Base-by-base conservation (phyloP, 495 filamentous ascomycete genomes). In the Arthonia radiata region DNA sequence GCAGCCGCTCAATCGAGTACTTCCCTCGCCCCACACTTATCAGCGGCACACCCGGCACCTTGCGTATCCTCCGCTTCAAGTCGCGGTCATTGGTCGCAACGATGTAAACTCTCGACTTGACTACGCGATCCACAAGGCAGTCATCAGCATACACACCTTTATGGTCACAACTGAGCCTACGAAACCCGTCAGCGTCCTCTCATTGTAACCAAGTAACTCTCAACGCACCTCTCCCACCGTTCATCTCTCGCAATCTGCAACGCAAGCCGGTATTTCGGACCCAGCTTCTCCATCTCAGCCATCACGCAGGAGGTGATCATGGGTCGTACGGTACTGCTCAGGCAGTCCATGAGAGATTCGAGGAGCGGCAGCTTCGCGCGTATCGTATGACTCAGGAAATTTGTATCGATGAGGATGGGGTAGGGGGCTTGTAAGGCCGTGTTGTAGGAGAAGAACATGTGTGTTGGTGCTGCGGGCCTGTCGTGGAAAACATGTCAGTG, bases 361-460 rank as follows among this genome's bases (percentile, higher is more conserved):
- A 90, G 61, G 3, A 97, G 52, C 14, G 83, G 77, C 10, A 91
- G 63, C 51, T 97, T 97, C 35, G 69, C 62, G 35, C 81, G 74
- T 15, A 94, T 79, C 3, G 79, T 81, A 45, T 89, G 79, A 21
- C 67, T 75, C 27, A 94, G 63, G 43, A 97, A 97, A 46, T 93
- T 93, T 50, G 82, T 91, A 50, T 91, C 80, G 31, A 58, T 29
- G 24, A 89, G 67, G 21, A 89, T 62, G 9, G 57, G 63, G 56
- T 90, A 92, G n/a, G 80, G 80, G 1, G 86, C 86, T 13, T 71
- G 63, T 27, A 97, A 65, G 15, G 79, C 74, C 25, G 74, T 74
- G 52, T 97, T 97, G 56, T 82, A 77, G 37, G 78, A 64, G 54
- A 91, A 93, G 67, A 93, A 97, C 49, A 97, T 70, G 25, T 65